phyloP scores from a whole-genome alignment of 2,329 filamentous ascomycete genomes.

The Aureobasidium zeae region DNA sequence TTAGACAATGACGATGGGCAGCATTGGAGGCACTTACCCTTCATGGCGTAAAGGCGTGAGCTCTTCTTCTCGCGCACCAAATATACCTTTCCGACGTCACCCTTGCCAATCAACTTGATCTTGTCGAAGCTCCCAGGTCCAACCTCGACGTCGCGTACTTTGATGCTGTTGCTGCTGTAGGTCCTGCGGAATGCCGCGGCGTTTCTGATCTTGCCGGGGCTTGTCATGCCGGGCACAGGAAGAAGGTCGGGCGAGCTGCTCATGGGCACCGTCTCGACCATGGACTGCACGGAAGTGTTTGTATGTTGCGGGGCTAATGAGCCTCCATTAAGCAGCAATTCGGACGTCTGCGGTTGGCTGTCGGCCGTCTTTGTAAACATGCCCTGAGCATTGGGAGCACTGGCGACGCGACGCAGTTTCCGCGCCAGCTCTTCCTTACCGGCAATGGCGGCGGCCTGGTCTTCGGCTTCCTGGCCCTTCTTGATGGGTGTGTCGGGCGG shows the following conservation, averaged over 20 bases:
- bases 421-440: slow-evolving; percentile 91
- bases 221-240: slow-evolving; percentile 38
- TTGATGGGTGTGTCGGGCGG: slow-evolving; percentile 75
- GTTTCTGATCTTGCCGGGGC: slow-evolving; percentile 55
- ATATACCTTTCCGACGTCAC: slow-evolving; percentile 97
- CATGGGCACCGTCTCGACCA: slow-evolving; percentile 40
- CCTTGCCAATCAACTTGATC: slow-evolving; percentile 98
- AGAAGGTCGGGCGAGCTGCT: slow-evolving; percentile 25
- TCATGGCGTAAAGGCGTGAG: slow-evolving; percentile 92
- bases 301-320: slow-evolving; percentile 15
- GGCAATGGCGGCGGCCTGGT: slow-evolving; percentile 61
- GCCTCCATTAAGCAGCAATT: slow-evolving; percentile 69
- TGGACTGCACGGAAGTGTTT: slow-evolving; percentile 43
- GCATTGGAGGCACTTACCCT: slow-evolving; percentile 63
- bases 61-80: slow-evolving; percentile 97
- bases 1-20: no score
- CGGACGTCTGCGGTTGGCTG: slow-evolving; percentile 67
- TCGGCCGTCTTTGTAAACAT: slow-evolving; percentile 59
- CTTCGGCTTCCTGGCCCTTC: slow-evolving; percentile 58
- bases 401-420: slow-evolving; percentile 87
- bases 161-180: slow-evolving; percentile 98
- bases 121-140: slow-evolving; percentile 95
- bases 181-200: slow-evolving; percentile 77
- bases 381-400: slow-evolving; percentile 92
- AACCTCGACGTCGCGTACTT: slow-evolving; percentile 93